Evolutionary conservation across 1,139 yeast genomes (phyloP).

Genomic region (Arxiozyma telluris): DNA sequence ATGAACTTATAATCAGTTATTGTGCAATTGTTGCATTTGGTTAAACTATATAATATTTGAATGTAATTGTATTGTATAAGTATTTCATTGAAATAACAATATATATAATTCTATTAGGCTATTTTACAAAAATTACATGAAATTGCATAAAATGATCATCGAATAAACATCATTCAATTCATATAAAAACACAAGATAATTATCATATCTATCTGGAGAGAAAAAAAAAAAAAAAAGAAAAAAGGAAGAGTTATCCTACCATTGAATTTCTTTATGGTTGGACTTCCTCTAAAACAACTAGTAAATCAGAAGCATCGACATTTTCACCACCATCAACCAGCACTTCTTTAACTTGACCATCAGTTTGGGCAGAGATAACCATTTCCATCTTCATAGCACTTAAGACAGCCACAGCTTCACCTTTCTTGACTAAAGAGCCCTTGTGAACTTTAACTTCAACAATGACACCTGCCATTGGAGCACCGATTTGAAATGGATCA

Average conservation of each 20-base stretch:
- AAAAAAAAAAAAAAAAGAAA: too few relatives aligned
- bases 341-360: slow-evolving; percentile 74
- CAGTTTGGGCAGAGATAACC: slow-evolving; percentile 88
- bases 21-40: slow-evolving; percentile 32
- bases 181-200: too few relatives aligned
- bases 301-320: slow-evolving; percentile 84
- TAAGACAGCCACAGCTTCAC: slow-evolving; percentile 89
- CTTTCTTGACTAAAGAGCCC: slow-evolving; percentile 87
- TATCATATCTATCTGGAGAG: too few relatives aligned
- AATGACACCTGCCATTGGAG: slow-evolving; percentile 99
- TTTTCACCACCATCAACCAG: slow-evolving; percentile 84
- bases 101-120: background rate
- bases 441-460: slow-evolving; percentile 86
- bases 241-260: too few relatives aligned
- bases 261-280: background rate
- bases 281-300: slow-evolving; percentile 31
- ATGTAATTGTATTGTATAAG: background rate
- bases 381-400: slow-evolving; percentile 99
- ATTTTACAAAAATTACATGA: background rate
- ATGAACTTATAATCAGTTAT: slow-evolving; percentile 28
- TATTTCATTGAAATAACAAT: background rate
- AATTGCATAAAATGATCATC: background rate
- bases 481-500: slow-evolving; percentile 89
- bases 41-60: slow-evolving; percentile 5
- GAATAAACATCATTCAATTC: background rate